These are phyloP conservation scores for Knufia fluminis DNA, from an alignment of 2,329 filamentous ascomycete genomes.

Conservation along the genomic window DNA sequence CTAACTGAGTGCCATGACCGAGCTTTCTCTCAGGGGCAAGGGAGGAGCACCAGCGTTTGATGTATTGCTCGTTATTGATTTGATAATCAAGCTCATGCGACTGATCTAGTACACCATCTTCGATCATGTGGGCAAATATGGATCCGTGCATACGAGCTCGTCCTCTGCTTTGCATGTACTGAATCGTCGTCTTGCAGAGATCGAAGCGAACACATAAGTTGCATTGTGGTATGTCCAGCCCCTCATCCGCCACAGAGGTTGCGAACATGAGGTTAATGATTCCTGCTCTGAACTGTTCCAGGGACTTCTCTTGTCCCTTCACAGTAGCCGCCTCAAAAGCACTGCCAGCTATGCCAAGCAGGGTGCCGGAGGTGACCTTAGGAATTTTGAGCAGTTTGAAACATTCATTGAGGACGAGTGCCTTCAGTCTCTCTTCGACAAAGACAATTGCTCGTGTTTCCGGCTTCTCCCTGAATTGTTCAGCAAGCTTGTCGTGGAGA, in stretches of 20 bases:
- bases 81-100: constrained; percentile 48
- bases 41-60: constrained; percentile 59
- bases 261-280: constrained; percentile 54
- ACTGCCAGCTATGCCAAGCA: constrained; percentile 53
- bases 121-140: constrained; percentile 75
- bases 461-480: constrained; percentile 51
- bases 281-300: constrained; percentile 55
- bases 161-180: constrained; percentile 88
- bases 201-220: constrained; percentile 67
- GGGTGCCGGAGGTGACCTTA: constrained; percentile 50
- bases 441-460: constrained; percentile 76
- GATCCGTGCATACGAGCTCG: constrained; percentile 71
- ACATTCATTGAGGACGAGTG: constrained; percentile 60
- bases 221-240: constrained; percentile 57
- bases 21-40: constrained; percentile 68
- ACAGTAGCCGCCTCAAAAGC: constrained; percentile 58
- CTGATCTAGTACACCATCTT: constrained; percentile 58
- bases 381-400: constrained; percentile 51
- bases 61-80: constrained; percentile 51
- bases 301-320: constrained; percentile 62
- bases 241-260: constrained; percentile 58
- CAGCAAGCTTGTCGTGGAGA: constrained; percentile 51
- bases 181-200: constrained; percentile 79
- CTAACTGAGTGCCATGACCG: constrained; percentile 49
- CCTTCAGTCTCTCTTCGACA: constrained; percentile 68